These are phyloP conservation scores for Fraxinus xanthoxyloides DNA, from an alignment of 305 asterid species.

Conservation along the genomic window DNA sequence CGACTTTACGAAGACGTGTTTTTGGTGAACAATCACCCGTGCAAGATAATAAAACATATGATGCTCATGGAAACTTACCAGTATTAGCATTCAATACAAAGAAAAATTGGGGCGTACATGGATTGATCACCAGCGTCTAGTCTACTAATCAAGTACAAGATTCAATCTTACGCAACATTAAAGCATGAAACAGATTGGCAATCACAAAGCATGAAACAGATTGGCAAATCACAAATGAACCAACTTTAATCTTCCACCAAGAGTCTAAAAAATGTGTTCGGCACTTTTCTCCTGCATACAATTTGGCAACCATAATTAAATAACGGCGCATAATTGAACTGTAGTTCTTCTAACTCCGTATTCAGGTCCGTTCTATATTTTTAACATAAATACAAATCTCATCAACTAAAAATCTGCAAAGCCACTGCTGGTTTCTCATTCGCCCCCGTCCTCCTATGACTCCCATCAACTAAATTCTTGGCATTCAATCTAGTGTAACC, in stretches of 20 bases:
- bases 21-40: background rate
- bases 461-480: slow-evolving; percentile 13
- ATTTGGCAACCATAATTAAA: slow-evolving; percentile 31
- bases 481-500: slow-evolving; percentile 14
- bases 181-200: background rate
- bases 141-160: background rate
- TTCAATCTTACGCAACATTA: background rate
- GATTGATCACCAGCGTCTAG: background rate
- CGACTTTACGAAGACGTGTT: background rate
- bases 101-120: background rate
- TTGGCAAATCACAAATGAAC: background rate
- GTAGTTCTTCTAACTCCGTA: slow-evolving; percentile 17
- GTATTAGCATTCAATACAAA: background rate
- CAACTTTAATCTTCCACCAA: background rate
- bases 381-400: slow-evolving; percentile 37
- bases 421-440: slow-evolving; percentile 15
- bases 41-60: background rate
- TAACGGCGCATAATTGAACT: slow-evolving; percentile 33
- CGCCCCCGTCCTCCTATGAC: slow-evolving; percentile 2
- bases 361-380: slow-evolving; percentile 12
- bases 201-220: background rate
- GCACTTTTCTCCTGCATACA: slow-evolving; percentile 29
- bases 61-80: background rate
- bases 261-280: background rate
- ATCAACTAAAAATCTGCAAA: slow-evolving; percentile 24